Percentiles rank a stretch among this genome's conserved stretches.
Conservation (phyloP, 768 basidiomycete genomes). For the Mycena vulgaris region DNA sequence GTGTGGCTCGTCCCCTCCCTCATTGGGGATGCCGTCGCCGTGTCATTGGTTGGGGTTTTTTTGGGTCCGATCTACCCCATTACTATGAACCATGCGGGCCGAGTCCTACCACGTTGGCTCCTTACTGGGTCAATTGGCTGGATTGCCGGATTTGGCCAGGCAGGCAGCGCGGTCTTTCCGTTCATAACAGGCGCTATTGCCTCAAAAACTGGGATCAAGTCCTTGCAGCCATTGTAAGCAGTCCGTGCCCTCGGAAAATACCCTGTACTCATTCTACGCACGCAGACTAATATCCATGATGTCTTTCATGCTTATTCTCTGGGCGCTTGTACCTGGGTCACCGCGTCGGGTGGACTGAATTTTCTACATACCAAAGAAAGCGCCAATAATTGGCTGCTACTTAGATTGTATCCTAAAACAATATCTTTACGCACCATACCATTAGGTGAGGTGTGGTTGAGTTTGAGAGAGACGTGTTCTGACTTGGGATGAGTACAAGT, state of each 20-base stretch:
- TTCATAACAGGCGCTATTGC: constrained; percentile 83
- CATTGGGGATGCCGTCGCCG: constrained; percentile 73
- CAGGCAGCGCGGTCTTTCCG: constrained; percentile 80
- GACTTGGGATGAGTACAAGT: too few species aligned
- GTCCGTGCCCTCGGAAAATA: background rate
- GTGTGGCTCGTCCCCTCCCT: constrained; percentile 81
- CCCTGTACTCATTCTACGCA: background rate
- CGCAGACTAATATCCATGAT: constrained; percentile 32
- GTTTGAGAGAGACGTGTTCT: too few species aligned
- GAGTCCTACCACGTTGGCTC: constrained; percentile 80
- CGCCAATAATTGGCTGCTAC: background rate
- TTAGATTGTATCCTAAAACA: background rate
- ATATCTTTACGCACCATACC: background rate
- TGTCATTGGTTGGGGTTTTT: constrained; percentile 75
- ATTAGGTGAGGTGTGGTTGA: background rate
- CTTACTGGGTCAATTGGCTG: constrained; percentile 76
- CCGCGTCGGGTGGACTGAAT: constrained; percentile 24
- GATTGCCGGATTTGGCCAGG: constrained; percentile 79
- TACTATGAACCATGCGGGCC: constrained; percentile 78
- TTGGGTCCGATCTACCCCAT: constrained; percentile 87
- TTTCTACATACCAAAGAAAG: background rate
- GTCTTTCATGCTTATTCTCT: constrained; percentile 27
- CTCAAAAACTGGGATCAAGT: constrained; percentile 71
- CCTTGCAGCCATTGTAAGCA: constrained; percentile 74
- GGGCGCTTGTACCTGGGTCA: constrained; percentile 23